Evolutionary conservation across 1,139 yeast genomes (phyloP), one percentile per base, ranked within the genome.

Genomic region (Protomyces pachydermus): DNA sequence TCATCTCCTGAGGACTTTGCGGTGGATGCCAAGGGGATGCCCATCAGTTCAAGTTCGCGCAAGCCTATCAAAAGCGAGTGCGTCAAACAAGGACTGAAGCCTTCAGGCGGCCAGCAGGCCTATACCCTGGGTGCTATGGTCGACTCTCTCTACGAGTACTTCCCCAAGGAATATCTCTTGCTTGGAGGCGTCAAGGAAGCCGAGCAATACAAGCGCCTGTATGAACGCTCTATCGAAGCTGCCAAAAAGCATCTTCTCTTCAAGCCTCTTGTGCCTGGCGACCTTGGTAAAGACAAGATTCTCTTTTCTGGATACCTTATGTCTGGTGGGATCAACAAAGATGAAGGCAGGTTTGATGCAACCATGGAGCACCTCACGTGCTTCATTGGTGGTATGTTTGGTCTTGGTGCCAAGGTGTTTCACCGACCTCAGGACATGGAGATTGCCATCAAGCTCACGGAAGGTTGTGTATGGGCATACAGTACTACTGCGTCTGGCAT

Each of bases 101-200:
- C 55, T 20, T 14, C 20, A 8, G n/a, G 32, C 5, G 39, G 18
- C 28, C 18, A 28, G 23, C 65, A 56, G 53, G 42, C 18, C 32
- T 57, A 38, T 57, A 61, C 68, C 75, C 84, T 68, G 68, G 90
- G 88, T 1, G 86, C 87, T 1, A 76, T 97, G 70, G 97, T 96
- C 58, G 98, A 91, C 74, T 89, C 97, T 1, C 91, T 91, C 73
- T 91, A 91, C 72, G 97, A 91, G 75, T 91, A 90, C 74, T 79
- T 91, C 63, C 79, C 91, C 70, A 91, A 91, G 74, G 97, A 91
- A 75, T 89, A 86, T 65, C 78, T 78, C 61, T 70, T 81, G 16
- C 74, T 83, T 72, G 77, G 85, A 74, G 81, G 87, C 74, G 70
- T 80, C 6, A 20, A 35, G 10, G 56, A 39, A 5, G 74, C 72